Base-by-base conservation (phyloP, 192 early-diverging fungal species). In the Podila clonocystis region DNA sequence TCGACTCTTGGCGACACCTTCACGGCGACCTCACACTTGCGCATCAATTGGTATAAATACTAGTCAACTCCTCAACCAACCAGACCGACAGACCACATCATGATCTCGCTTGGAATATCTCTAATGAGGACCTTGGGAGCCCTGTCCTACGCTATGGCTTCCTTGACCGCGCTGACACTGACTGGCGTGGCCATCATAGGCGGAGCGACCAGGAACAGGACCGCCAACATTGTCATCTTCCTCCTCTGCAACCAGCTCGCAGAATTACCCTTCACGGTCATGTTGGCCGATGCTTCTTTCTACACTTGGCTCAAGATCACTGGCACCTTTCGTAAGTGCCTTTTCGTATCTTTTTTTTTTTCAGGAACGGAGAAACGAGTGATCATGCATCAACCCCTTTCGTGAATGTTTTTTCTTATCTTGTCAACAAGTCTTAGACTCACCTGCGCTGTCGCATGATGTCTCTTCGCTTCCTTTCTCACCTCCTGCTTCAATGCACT, bases 241-340 rank as follows among this genome's bases (percentile, higher is more conserved):
- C 50, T 63, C 17, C 62, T 73, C 29, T 59, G 62, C 20, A 73
- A 69, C 71, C 65, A 73, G 5, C 67, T 80, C 9, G 68, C 70
- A 13, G 77, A 80, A 19, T 24, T 80, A 15, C 77, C 77, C 0
- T 19, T 80, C 34, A 61, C 67, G 19, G 31, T 72, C 22, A 79
- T 79, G 75, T 68, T 57, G 19, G 63, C 62, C 58, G 70, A 73
- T 34, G 77, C 77, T 5, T 69, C 62, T 33, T 73, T 80, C 57
- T 80, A 69, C 34, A 73, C 77, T 4, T 80, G 77, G 77, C 55
- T 80, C 41, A 68, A 63, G 22, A 17, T 80, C 61, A 80, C 77
- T 20, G 77, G 77, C 6, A 80, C 65, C 26, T 80, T 80, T 45
- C 70, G 77, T 80, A 72, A 65, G 76, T 79, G 9, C n/a, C 24